Base-by-base conservation (phyloP, 2,329 filamentous ascomycete species). In the Calonectria hongkongensis region DNA sequence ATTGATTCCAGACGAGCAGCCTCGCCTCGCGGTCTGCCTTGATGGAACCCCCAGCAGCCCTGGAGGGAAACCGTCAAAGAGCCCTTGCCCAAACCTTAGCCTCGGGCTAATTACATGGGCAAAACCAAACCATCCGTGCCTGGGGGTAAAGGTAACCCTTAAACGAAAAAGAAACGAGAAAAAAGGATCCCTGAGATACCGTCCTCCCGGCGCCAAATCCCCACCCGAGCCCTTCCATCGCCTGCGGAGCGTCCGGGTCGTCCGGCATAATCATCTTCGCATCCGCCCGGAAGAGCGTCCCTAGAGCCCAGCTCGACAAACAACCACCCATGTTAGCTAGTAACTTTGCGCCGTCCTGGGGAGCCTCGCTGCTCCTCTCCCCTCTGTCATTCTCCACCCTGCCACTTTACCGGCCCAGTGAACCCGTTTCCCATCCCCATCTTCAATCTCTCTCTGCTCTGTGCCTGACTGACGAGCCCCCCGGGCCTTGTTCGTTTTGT, bases 261-360 rank as follows among this genome's bases (percentile, higher is more conserved):
- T 50, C 68, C 48, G 68, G 62, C 68, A 65, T 60, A 36, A 60
- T 66, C 68, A 30, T 28, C 18, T 70, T 43, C 39, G 25, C 50
- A 25, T 60, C 54, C 43, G 60, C 27, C 30, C 39, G 25, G 8
- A 18, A 39, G 16, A 21, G 7, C 33, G 21, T 64, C 48, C 58
- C 30, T 39, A 33, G 33, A 60, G 54, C 43, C 43, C 41, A 70
- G 64, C 68, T 16, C 12, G 10, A 54, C 43, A 15, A 36, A 2
- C n/a, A 48, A 33, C 9, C 27, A 47, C 21, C 60, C 43, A 64
- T 30, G 43, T 21, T 21, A 21, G 21, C 21, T 54, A 54, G n/a
- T 7, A 60, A 50, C 15, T 41, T 50, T 33, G 27, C 30, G 45
- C 18, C 25, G 50, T 21, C 5, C 33, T 63, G 18, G 15, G 30